Base-by-base conservation (phyloP, 2,329 filamentous ascomycete genomes). In the Rhynchosporium agropyri region DNA sequence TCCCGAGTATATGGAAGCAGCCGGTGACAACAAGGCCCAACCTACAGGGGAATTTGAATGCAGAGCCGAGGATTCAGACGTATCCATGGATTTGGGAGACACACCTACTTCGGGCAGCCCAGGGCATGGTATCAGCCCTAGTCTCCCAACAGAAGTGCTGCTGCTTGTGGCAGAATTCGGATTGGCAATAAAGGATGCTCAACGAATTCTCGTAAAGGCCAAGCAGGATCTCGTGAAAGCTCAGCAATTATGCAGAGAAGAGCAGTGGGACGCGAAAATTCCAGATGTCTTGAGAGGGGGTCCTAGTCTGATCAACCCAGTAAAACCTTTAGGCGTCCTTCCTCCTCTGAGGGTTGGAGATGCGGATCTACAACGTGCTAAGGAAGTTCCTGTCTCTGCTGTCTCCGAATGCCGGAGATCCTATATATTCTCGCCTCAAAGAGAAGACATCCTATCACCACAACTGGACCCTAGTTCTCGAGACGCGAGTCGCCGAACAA, bases 131-230 rank as follows among this genome's bases (percentile, higher is more conserved):
- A 63, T 58, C 15, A 46, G 58, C 28, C 15, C 42, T 13, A 26
- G n/a, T 38, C 50, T 49, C 28, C 15, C 59, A 33, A 5, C 13
- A n/a, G 46, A 58, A 2, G 45, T 45, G 9, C 20, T 60, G 6
- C 38, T 20, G 10, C 43, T 65, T 20, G 57, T 62, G 3, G 42
- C 36, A 28, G 10, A 36, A 3, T 62, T 58, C 4, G 31, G 57
- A 29, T 53, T 20, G 36, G 56, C 43, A 29, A 33, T 51, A 12
- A 45, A 53, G 12, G 58, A 63, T 13, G 59, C 63, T 7, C 33
- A 57, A 4, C 43, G 42, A 36, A 55, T 51, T 26, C 60, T 65
- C 13, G 33, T 29, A 15, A 56, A 45, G 46, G 55, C 59, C 8
- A 26, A 57, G 4, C 38, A 59, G 15, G 46, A 62, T 38, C 20